Percentiles rank a stretch among this genome's conserved stretches.
Conservation (phyloP, 352 stramenopile species). For the Phytophthora lateralis region DNA sequence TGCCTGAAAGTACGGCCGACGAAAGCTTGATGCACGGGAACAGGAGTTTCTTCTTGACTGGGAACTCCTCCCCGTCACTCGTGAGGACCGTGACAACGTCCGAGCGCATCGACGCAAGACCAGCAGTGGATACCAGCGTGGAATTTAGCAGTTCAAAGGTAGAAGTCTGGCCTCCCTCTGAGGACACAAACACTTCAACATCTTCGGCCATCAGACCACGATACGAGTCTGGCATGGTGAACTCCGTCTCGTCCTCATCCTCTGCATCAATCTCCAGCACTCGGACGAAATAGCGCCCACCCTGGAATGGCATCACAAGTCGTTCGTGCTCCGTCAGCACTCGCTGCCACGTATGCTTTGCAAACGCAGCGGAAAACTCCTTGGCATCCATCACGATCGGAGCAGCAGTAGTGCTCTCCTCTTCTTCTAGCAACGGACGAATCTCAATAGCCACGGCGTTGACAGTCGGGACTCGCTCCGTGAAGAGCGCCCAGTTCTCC, state of each 20-base stretch:
- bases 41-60: constrained; percentile 89
- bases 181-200: constrained; percentile 60
- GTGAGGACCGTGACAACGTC: constrained; percentile 82
- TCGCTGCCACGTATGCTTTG: constrained; percentile 56
- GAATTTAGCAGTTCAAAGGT: constrained; percentile 55
- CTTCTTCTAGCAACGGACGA: constrained; percentile 46
- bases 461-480: constrained; percentile 45
- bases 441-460: constrained; percentile 74
- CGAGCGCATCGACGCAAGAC: constrained; percentile 50
- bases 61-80: constrained; percentile 89
- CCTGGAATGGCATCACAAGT: constrained; percentile 58
- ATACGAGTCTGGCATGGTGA: constrained; percentile 87
- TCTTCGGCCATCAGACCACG: constrained; percentile 68
- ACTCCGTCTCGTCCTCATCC: constrained; percentile 79
- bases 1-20: constrained; percentile 76
- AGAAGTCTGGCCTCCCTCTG: constrained; percentile 43
- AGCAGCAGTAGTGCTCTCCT: constrained; percentile 7
- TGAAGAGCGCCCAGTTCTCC: constrained; percentile 80
- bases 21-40: constrained; percentile 91
- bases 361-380: constrained; percentile 61
- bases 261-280: constrained; percentile 74
- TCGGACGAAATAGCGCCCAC: constrained; percentile 70
- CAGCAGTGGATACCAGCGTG: constrained; percentile 22
- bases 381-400: constrained; percentile 51
- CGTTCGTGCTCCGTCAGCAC: constrained; percentile 85